Evolutionary conservation across 2,329 filamentous ascomycete genomes (phyloP), one percentile per base, ranked within the genome.

Genomic region (Aphanoascus verrucosus): DNA sequence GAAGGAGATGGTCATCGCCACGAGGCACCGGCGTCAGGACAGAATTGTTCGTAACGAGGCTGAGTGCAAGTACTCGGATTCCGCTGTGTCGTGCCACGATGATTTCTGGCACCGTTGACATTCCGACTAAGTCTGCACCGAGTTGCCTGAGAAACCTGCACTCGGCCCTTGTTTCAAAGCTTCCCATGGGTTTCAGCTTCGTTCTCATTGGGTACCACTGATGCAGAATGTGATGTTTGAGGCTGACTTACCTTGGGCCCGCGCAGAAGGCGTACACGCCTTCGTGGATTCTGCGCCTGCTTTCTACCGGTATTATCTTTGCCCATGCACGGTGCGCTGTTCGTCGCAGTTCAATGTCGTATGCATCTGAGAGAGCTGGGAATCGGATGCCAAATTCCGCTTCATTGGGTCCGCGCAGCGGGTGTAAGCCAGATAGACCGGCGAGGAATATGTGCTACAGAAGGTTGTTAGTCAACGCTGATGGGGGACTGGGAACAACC

Each of bases 81-180:
- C 77, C 79, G 52, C 74, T 76, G 64, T 85, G 82, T 58, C 82
- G 74, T 32, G 82, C 82, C 14, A 82, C 79, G 48, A 85, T 76
- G 50, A 84, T 82, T 62, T 85, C 82, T 6, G 82, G 82, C 28
- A 85, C 81, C 0, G 82, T 85, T 32, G 79, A 83, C 82, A 85
- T 85, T 12, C 82, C 82, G 1, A 85, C 82, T n/a, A 84, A 70
- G 62, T 85, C 82, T n/a, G 80, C 81, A 5, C 82, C 81, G 5
- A 84, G 66, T 46, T 71, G 71, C 38, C 73, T 73, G 55, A 85
- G 70, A 75, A 84, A 77, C 15, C 81, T 75, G 62, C 80, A 83
- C 63, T 84, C 81, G 0, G 81, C 80, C 56, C 82, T 72, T 1
- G 81, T 84, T 63, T 84, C 82, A 62, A 83, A 84, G 47, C 76